Evolutionary conservation across 1,284 basidiomycete genomes (phyloP).

Genomic region (Papiliotrema terrestris): DNA sequence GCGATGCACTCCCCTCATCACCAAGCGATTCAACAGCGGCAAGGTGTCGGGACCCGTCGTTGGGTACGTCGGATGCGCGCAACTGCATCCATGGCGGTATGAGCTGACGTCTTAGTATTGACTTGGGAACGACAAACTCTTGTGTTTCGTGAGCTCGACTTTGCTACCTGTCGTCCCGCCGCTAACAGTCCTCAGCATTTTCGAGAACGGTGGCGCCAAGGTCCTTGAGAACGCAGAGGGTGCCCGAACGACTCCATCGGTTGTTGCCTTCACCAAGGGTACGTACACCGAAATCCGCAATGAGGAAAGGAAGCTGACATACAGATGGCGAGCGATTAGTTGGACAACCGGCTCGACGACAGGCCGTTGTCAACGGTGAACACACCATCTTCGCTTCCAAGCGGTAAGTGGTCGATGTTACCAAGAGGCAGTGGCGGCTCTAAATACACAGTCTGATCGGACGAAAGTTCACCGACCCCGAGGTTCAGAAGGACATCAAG

Average conservation of each 20-base stretch:
- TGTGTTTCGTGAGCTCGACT: conserved; percentile 65
- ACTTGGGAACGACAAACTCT: conserved; percentile 64
- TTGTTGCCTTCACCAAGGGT: conserved; percentile 94
- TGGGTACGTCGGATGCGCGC: conserved; percentile 23
- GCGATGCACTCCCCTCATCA: conserved; percentile 31
- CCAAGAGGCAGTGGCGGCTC: neutral
- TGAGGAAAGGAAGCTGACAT: neutral
- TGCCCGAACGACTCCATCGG: conserved; percentile 94
- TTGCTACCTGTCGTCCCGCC: neutral
- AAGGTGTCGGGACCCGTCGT: conserved; percentile 53
- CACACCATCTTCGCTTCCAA: conserved; percentile 96
- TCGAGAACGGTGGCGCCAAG: conserved; percentile 91
- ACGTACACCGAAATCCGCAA: conserved; percentile 28
- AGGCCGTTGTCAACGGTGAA: conserved; percentile 92
- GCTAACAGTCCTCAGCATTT: conserved; percentile 53
- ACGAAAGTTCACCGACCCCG: conserved; percentile 86
- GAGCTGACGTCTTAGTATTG: conserved; percentile 42
- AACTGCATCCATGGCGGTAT: neutral
- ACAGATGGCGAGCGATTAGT: conserved; percentile 79
- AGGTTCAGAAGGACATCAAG: conserved; percentile 85
- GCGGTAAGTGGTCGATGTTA: conserved; percentile 52
- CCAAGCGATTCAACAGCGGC: conserved; percentile 50
- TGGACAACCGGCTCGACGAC: conserved; percentile 94
- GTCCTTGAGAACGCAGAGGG: conserved; percentile 98
- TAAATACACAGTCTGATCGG: conserved; percentile 65